Percentiles rank a stretch among this genome's conserved stretches.
Conservation (phyloP, 257 asterid genomes). For the Apocynum venetum region DNA sequence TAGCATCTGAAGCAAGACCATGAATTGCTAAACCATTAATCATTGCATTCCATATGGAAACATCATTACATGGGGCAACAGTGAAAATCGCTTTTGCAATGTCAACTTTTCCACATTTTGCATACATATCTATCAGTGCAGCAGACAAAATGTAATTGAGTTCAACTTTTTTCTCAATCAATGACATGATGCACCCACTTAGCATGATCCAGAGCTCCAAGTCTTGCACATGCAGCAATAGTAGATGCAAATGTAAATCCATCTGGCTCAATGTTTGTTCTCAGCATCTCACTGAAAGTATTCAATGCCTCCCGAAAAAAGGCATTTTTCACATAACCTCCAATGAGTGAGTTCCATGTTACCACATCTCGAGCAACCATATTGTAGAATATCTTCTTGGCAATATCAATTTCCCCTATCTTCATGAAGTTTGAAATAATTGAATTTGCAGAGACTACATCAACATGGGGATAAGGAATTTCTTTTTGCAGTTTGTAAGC, state of each 20-base stretch:
- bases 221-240: slow-evolving; percentile 63
- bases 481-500: slow-evolving; percentile 48
- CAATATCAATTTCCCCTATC: slow-evolving; percentile 50
- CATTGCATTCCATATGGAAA: slow-evolving; percentile 75
- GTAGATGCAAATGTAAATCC: slow-evolving; percentile 64
- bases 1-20: slow-evolving; percentile 67
- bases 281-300: slow-evolving; percentile 54
- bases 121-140: slow-evolving; percentile 74
- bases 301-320: slow-evolving; percentile 44
- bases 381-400: slow-evolving; percentile 44
- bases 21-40: slow-evolving; percentile 63
- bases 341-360: slow-evolving; percentile 71
- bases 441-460: slow-evolving; percentile 44
- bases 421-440: slow-evolving; percentile 49
- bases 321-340: slow-evolving; percentile 57
- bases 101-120: slow-evolving; percentile 73
- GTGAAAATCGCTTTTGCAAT: slow-evolving; percentile 52
- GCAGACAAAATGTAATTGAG: slow-evolving; percentile 61
- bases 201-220: slow-evolving; percentile 65
- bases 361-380: slow-evolving; percentile 56
- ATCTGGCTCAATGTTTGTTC: slow-evolving; percentile 49
- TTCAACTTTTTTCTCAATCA: slow-evolving; percentile 49
- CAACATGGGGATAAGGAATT: slow-evolving; percentile 24
- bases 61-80: slow-evolving; percentile 33
- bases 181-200: slow-evolving; percentile 62